Percentiles rank a stretch among this genome's conserved stretches.
Evolutionary conservation across 2,329 filamentous ascomycete species (phyloP).

Genomic region (Phyllosticta citribraziliensis): DNA sequence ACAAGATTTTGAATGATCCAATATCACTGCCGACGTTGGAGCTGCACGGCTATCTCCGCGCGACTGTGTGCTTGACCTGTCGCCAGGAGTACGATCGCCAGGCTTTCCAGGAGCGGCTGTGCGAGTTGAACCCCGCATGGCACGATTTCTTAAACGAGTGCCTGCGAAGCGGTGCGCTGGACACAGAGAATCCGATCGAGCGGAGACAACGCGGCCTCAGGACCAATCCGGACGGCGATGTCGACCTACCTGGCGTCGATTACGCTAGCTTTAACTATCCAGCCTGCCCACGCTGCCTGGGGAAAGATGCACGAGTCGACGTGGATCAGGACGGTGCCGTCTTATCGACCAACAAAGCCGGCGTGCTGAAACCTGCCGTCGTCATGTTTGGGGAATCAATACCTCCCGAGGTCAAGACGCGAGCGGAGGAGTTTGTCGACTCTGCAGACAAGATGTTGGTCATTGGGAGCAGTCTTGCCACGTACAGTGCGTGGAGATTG

Average conservation of each 20-base stretch:
- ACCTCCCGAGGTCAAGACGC: constrained; percentile 53
- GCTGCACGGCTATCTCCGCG: constrained; percentile 81
- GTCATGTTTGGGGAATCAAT: constrained; percentile 97
- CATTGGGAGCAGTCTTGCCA: constrained; percentile 82
- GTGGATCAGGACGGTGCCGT: constrained; percentile 76
- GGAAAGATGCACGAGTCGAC: constrained; percentile 47
- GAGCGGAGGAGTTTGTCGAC: constrained; percentile 73
- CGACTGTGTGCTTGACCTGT: constrained; percentile 73
- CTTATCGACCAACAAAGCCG: constrained; percentile 54
- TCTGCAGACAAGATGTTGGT: constrained; percentile 65
- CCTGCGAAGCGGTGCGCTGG: constrained; percentile 62
- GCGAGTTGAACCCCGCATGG: constrained; percentile 79
- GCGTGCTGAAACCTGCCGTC: constrained; percentile 84
- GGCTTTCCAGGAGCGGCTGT: constrained; percentile 65
- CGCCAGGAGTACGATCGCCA: constrained; percentile 59
- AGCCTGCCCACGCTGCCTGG: constrained; percentile 71
- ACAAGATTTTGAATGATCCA: constrained; percentile 55
- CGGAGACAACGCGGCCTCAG: constrained; percentile 60
- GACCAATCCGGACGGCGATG: constrained; percentile 89
- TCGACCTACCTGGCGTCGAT: constrained; percentile 76
- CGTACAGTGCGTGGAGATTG: constrained; percentile 88
- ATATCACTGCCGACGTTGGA: constrained; percentile 67
- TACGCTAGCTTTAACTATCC: constrained; percentile 90
- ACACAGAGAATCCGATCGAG: constrained; percentile 66
- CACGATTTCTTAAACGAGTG: constrained; percentile 63